phyloP scores from a whole-genome alignment of 352 stramenopile species.

The Globisporangium recalcitrans region DNA sequence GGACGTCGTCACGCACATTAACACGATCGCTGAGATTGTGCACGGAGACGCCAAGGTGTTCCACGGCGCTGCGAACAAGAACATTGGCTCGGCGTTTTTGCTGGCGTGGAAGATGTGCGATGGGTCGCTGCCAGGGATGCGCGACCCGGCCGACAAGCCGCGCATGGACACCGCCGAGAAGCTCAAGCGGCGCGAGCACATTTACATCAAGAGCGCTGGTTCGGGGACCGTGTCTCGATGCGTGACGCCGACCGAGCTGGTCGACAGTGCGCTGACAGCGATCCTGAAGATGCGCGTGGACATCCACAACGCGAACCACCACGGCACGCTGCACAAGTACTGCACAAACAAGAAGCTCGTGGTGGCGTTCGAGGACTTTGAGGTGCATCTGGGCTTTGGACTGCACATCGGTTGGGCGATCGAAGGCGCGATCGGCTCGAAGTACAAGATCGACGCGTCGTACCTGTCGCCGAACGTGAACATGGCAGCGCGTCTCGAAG shows the following conservation, averaged over 20 bases:
- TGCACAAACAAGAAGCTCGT: slow-evolving; percentile 79
- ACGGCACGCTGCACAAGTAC: slow-evolving; percentile 77
- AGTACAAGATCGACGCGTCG: slow-evolving; percentile 98
- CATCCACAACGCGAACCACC: slow-evolving; percentile 90
- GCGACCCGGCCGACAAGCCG: slow-evolving; percentile 67
- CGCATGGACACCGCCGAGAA: slow-evolving; percentile 67
- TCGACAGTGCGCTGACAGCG: slow-evolving; percentile 94
- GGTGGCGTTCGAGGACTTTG: slow-evolving; percentile 86
- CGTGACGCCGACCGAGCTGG: slow-evolving; percentile 73
- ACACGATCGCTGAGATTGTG: slow-evolving; percentile 95
- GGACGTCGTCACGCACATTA: slow-evolving; percentile 97
- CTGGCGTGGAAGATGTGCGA: slow-evolving; percentile 96
- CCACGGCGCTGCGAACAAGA: slow-evolving; percentile 95
- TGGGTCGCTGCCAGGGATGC: slow-evolving; percentile 75
- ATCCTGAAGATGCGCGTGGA: slow-evolving; percentile 96
- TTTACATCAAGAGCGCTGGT: slow-evolving; percentile 60
- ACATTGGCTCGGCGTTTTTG: slow-evolving; percentile 93
- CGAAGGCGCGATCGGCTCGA: slow-evolving; percentile 95
- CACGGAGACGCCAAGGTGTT: slow-evolving; percentile 92
- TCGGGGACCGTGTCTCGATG: slow-evolving; percentile 33
- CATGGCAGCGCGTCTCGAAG: slow-evolving; percentile 95
- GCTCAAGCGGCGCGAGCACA: slow-evolving; percentile 47
- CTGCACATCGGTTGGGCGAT: slow-evolving; percentile 98
- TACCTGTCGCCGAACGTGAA: slow-evolving; percentile 98
- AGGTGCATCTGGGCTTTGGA: slow-evolving; percentile 94